Evolutionary conservation across 2,329 filamentous ascomycete species (phyloP), one percentile per base, ranked within the genome.

Genomic region (Penicillium sp.): DNA sequence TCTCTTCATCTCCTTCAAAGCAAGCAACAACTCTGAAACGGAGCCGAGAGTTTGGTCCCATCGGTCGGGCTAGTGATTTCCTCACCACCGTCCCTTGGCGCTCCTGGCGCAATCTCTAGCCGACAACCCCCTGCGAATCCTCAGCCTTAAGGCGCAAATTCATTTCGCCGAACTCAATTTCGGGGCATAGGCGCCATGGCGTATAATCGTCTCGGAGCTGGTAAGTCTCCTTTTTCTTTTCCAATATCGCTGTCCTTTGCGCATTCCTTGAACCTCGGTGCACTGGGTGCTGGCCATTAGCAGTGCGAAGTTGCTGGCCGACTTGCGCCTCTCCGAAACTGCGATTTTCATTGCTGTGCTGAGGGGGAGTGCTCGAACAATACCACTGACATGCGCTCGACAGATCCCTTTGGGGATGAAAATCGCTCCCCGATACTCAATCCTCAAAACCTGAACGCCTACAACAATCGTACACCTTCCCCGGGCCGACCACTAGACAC

Each of bases 401-500:
- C 58, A 64, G 65, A 67, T 42, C 65, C 62, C 30, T 64, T 63
- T 35, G 59, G 55, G 48, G 68, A 72, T 42, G 64, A 65, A 33
- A 53, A 56, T 46, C 61, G 55, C 37, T 59, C 63, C 32, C 62
- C 66, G 29, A 54, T 52, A 17, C 67, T 79, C 72, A 70, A 77
- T 52, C 73, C 74, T 39, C 74, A 72, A 51, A 72, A 75, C 62
- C 62, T 56, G 11, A 51, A 36, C 13, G 33, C 34, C 30, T 52
- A 49, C 18, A 44, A 57, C 59, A 71, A 61, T 47, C 78, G 82
- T 51, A 79, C 84, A 39, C 85, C 85, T 36, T 92, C 86, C 31
- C 85, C 86, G 22, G 82, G 79, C 32, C 82, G 85, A 50, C 84
- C 83, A 17, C 68, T 83, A 42, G 77, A 82, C 52, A 78, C 81